Conservation (phyloP, 2,329 filamentous ascomycete genomes). For the Mollisiaceae sp. region DNA sequence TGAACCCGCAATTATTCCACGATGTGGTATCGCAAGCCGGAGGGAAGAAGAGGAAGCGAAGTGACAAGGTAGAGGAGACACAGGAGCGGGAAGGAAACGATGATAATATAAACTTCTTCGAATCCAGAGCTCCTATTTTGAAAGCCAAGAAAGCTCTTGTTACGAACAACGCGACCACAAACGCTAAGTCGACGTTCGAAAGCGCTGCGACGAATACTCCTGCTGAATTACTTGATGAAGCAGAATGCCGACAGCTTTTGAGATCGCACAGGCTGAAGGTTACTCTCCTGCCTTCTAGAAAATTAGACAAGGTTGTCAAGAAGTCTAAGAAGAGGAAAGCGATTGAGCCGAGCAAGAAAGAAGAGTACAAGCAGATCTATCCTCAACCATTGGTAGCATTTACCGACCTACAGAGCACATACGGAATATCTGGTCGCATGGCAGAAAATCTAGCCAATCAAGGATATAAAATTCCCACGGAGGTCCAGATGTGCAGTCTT, state of each 20-base stretch:
- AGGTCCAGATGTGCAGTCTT: constrained; percentile 88
- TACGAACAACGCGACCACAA: constrained; percentile 26
- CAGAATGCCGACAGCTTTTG: constrained; percentile 75
- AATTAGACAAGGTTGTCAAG: constrained; percentile 47
- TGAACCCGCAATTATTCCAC: constrained; percentile 74
- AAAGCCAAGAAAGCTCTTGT: constrained; percentile 32
- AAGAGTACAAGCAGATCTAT: constrained; percentile 66
- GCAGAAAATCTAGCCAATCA: constrained; percentile 82
- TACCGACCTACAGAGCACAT: constrained; percentile 69
- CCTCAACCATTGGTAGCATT: constrained; percentile 84
- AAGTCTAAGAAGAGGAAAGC: constrained; percentile 61
- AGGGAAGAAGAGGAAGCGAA: constrained; percentile 62
- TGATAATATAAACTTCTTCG: constrained; percentile 61
- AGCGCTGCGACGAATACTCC: constrained; percentile 10
- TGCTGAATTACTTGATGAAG: constrained; percentile 59
- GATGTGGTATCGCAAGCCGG: constrained; percentile 52
- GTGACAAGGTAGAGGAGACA: constrained; percentile 41
- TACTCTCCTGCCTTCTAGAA: constrained; percentile 68
- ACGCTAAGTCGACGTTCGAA: constrained; percentile 8
- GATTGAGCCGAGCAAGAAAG: constrained; percentile 54
- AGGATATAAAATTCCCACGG: constrained; percentile 86
- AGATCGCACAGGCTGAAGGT: constrained; percentile 85
- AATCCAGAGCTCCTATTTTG: constrained; percentile 47
- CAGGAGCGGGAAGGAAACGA: constrained; percentile 44
- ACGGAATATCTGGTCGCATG: constrained; percentile 75